Evolutionary conservation across 306 rosid species (phyloP).

Genomic region (Citrullus colocynthis): DNA sequence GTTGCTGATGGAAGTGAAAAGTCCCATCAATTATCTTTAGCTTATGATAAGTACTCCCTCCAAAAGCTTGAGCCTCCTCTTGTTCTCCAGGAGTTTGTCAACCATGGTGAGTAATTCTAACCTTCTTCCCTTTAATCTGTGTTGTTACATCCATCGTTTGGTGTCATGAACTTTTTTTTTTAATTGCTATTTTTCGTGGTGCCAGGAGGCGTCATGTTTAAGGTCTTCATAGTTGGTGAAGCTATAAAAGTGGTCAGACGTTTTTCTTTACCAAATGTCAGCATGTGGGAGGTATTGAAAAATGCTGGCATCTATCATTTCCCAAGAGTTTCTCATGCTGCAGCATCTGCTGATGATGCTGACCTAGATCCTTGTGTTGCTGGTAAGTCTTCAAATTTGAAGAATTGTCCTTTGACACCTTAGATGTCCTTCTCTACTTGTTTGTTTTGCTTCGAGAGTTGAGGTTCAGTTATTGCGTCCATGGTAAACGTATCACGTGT

Average conservation of each 20-base stretch:
- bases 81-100: constrained; percentile 88
- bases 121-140: not conserved
- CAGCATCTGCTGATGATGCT: constrained; percentile 94
- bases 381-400: constrained; percentile 27
- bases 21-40: constrained; percentile 80
- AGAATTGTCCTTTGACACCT: not conserved
- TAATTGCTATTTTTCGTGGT: constrained; percentile 9
- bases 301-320: constrained; percentile 56
- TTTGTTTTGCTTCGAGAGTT: not conserved
- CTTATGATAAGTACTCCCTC: constrained; percentile 65
- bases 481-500: not conserved
- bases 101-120: constrained; percentile 52
- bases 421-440: not conserved
- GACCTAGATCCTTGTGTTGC: constrained; percentile 75
- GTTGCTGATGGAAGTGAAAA: constrained; percentile 89
- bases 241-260: constrained; percentile 88
- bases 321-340: constrained; percentile 93
- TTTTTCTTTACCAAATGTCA: constrained; percentile 77
- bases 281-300: constrained; percentile 55
- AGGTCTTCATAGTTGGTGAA: constrained; percentile 88
- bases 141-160: constrained; percentile 4
- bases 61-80: constrained; percentile 82
- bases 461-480: not conserved
- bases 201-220: constrained; percentile 83
- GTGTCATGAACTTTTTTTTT: not conserved